These are phyloP conservation scores for Penicillium antarcticum DNA, from an alignment of 495 filamentous ascomycete genomes.

Conservation along the genomic window DNA sequence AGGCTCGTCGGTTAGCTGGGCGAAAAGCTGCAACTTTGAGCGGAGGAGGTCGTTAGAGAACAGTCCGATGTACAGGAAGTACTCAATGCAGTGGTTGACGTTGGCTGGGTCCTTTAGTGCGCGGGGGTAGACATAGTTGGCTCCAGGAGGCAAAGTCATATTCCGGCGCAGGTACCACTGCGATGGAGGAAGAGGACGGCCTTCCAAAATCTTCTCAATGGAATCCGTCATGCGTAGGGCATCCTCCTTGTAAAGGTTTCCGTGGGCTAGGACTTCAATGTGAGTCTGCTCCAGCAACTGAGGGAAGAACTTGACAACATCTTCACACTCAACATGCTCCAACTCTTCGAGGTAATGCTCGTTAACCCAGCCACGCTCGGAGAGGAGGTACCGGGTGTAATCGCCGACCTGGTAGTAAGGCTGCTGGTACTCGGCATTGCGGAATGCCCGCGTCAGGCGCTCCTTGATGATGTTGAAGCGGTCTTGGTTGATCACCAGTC, in stretches of 20 bases:
- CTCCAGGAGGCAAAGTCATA: constrained; percentile 72
- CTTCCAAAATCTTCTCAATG: constrained; percentile 75
- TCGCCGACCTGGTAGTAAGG: constrained; percentile 91
- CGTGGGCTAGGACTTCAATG: constrained; percentile 84
- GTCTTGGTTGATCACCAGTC: constrained; percentile 75
- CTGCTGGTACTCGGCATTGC: constrained; percentile 82
- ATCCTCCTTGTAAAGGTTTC: constrained; percentile 95
- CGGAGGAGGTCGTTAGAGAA: constrained; percentile 62
- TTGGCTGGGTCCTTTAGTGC: constrained; percentile 84
- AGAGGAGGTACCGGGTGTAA: constrained; percentile 73
- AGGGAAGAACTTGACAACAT: constrained; percentile 74
- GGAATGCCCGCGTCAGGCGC: constrained; percentile 66
- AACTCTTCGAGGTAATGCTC: constrained; percentile 80
- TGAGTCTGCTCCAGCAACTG: constrained; percentile 79
- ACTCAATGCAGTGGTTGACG: constrained; percentile 96
- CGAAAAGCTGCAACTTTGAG: constrained; percentile 75
- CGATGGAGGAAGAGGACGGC: constrained; percentile 65
- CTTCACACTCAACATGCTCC: constrained; percentile 66
- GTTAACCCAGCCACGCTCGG: constrained; percentile 73
- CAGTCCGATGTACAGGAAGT: constrained; percentile 76
- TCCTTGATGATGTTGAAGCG: constrained; percentile 93
- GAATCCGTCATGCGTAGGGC: constrained; percentile 81
- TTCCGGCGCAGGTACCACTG: constrained; percentile 80
- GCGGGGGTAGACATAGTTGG: constrained; percentile 78
- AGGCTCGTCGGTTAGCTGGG: constrained; percentile 91